Evolutionary conservation across 2,329 filamentous ascomycete species (phyloP).

Genomic region (Neofusicoccum sp.): DNA sequence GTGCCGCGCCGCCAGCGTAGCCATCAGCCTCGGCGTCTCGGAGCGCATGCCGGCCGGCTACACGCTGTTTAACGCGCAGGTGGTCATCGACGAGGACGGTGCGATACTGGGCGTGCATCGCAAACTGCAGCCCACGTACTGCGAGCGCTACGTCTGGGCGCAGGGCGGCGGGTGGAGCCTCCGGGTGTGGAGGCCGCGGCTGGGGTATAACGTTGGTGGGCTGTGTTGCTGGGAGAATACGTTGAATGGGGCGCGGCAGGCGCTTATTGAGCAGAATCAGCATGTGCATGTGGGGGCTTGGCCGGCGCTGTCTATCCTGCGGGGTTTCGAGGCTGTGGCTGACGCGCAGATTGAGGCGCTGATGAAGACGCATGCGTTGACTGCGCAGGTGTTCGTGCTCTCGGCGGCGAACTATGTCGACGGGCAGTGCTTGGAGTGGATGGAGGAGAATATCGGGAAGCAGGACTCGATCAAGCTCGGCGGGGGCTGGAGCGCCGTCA

Average conservation of each 20-base stretch:
- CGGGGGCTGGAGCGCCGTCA: slow-evolving; percentile 39
- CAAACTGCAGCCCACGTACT: slow-evolving; percentile 42
- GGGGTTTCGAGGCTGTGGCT: slow-evolving; percentile 45
- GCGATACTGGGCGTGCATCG: slow-evolving; percentile 40
- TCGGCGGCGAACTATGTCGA: slow-evolving; percentile 48
- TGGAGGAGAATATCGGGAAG: slow-evolving; percentile 39
- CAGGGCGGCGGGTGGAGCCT: slow-evolving; percentile 38
- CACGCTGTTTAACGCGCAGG: slow-evolving; percentile 41
- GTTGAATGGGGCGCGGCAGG: slow-evolving; percentile 43
- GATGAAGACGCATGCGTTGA: slow-evolving; percentile 51
- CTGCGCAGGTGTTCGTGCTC: slow-evolving; percentile 49
- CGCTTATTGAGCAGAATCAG: slow-evolving; percentile 37
- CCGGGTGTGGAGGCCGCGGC: slow-evolving; percentile 26
- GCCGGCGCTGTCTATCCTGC: slow-evolving; percentile 40
- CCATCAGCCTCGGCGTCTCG: slow-evolving; percentile 39
- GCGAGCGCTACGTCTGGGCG: slow-evolving; percentile 40
- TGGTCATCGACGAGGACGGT: slow-evolving; percentile 38
- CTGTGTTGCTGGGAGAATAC: slow-evolving; percentile 44
- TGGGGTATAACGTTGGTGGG: slow-evolving; percentile 38
- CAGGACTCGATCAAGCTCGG: slow-evolving; percentile 38
- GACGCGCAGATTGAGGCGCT: slow-evolving; percentile 51
- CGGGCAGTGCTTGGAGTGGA: slow-evolving; percentile 44
- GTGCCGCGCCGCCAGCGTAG: slow-evolving; percentile 35
- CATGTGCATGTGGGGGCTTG: slow-evolving; percentile 43
- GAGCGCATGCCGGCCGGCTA: slow-evolving; percentile 38